Evolutionary conservation across 768 basidiomycete species (phyloP).

Genomic region (Hydnomerulius pinastri): DNA sequence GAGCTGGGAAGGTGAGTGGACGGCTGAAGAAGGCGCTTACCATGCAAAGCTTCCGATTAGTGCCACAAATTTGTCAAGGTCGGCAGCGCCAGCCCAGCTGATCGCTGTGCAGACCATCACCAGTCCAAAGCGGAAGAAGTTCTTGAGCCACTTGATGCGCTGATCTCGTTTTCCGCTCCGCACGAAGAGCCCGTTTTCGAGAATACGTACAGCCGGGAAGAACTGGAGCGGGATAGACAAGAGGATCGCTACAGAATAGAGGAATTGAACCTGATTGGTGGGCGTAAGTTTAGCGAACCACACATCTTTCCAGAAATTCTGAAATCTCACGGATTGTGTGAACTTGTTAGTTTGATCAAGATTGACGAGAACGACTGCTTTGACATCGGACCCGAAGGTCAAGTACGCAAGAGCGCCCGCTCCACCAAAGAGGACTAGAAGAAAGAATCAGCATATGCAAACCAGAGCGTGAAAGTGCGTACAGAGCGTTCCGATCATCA

Average conservation of each 20-base stretch:
- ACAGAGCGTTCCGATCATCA: conserved; percentile 87
- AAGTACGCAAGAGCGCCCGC: conserved; percentile 86
- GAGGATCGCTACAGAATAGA: conserved; percentile 91
- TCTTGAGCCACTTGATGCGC: conserved; percentile 96
- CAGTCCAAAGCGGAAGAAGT: conserved; percentile 74
- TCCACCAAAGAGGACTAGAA: conserved; percentile 78
- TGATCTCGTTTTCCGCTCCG: conserved; percentile 80
- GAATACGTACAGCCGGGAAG: conserved; percentile 96
- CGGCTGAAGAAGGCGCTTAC: conserved; percentile 44
- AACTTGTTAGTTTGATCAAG: conserved; percentile 80
- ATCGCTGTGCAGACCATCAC: conserved; percentile 82
- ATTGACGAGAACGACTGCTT: conserved; percentile 95
- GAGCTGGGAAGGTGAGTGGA: background rate
- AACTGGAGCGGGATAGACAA: conserved; percentile 92
- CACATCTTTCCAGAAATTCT: conserved; percentile 14
- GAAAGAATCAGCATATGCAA: conserved; percentile 6
- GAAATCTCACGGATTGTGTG: conserved; percentile 75
- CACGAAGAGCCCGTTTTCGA: conserved; percentile 93
- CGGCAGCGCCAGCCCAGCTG: conserved; percentile 79
- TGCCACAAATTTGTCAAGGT: conserved; percentile 95
- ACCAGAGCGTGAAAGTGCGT: conserved; percentile 21
- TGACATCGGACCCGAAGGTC: conserved; percentile 83
- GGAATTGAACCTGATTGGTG: conserved; percentile 64
- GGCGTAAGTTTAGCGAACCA: conserved; percentile 2
- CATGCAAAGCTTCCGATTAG: conserved; percentile 94